Conservation (phyloP, 345 rosid species). For the Alliaria petiolata region DNA sequence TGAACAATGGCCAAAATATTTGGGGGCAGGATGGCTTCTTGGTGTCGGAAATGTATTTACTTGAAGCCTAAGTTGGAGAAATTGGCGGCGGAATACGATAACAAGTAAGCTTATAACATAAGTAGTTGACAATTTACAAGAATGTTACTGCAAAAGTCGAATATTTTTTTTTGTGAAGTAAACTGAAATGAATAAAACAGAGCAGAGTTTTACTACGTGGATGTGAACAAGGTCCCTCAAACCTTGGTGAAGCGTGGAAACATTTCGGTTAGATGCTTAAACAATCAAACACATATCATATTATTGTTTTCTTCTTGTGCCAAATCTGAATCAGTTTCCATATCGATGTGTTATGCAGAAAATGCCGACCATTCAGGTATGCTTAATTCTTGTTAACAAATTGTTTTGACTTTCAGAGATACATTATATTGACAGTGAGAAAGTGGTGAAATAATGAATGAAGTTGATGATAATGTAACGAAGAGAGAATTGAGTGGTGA, state of each 20-base stretch:
- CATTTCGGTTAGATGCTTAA: slow-evolving; percentile 49
- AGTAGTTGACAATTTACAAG: neutral
- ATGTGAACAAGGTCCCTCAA: slow-evolving; percentile 82
- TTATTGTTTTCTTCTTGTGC: neutral
- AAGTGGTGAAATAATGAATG: neutral
- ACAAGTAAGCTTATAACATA: slow-evolving; percentile 37
- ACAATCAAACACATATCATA: neutral
- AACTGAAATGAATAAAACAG: slow-evolving; percentile 23
- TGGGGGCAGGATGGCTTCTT: slow-evolving; percentile 78
- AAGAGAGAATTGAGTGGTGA: neutral
- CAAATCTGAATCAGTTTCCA: neutral
- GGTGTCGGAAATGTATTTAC: slow-evolving; percentile 98
- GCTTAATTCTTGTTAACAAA: neutral
- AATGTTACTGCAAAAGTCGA: neutral
- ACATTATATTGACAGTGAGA: neutral
- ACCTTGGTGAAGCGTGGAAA: slow-evolving; percentile 80
- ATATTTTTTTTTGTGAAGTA: neutral
- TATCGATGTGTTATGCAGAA: slow-evolving; percentile 44
- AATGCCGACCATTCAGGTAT: slow-evolving; percentile 96
- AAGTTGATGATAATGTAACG: neutral
- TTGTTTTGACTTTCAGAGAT: neutral
- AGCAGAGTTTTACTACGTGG: slow-evolving; percentile 73
- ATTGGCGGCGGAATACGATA: slow-evolving; percentile 56
- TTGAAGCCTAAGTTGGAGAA: slow-evolving; percentile 93
- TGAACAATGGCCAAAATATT: neutral